Evolutionary conservation across 345 rosid genomes (phyloP), one percentile per base, ranked within the genome.

Genomic region (Eucalyptus cladocalyx): DNA sequence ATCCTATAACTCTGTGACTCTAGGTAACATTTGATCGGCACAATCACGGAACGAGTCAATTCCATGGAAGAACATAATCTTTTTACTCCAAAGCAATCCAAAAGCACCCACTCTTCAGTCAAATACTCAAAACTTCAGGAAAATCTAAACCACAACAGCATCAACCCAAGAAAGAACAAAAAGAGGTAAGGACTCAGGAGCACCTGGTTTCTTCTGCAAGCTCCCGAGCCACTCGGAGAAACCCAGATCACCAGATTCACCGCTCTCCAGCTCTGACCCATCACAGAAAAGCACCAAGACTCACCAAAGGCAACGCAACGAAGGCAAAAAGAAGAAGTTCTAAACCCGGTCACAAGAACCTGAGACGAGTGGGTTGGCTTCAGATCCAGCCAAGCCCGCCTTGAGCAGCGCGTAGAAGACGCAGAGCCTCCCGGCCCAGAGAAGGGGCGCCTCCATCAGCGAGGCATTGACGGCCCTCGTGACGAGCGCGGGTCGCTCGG

Each of bases 391-490:
- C 56, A 95, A 91, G 45, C 99, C 99, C 90, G 95, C 86, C 93
- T 94, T 96, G 89, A 97, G 90, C 32, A 97, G 97, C 3, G 96
- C 98, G 88, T 97, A 97, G 89, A 93, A 97, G 92, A 95, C 91
- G 89, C 95, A 97, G 76, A 96, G 90, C 92, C 99, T 93, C 83
- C 97, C 96, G 72, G 95, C 99, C 99, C 99, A 97, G 69, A 96
- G 83, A 56, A 96, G 90, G 21, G 99, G 99, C 80, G 92, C 89
- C 86, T 96, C 98, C 45, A 95, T 91, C 94, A 97, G 54, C 19
- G 99, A 96, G 80, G 98, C 97, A 87, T 88, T 93, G 26, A 93
- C 58, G 72, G 87, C 45, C 32, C 24, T 30, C 89, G 53, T 21
- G 37, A 10, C 47, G 48, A 42, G 67, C 19, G 54, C 42, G 24